Evolutionary conservation across 2,329 filamentous ascomycete species (phyloP), one percentile per base, ranked within the genome.

Genomic region (Trichophyton simii): DNA sequence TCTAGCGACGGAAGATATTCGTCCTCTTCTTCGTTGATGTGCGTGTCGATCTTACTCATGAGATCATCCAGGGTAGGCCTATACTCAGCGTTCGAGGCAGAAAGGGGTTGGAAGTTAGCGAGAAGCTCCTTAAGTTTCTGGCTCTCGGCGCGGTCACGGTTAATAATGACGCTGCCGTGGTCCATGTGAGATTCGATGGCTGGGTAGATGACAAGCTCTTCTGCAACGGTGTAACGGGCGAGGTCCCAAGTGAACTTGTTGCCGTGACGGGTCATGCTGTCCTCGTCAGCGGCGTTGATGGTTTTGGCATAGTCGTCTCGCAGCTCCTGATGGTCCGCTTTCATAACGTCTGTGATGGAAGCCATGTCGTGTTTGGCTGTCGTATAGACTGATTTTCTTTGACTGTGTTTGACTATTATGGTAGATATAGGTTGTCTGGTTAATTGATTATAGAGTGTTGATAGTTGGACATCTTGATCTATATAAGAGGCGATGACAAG

Each of bases 201-300:
- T 0, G 82, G 81, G 63, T 83, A 83, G 0, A 83, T 72, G 8
- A 83, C 72, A 60, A 82, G 67, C 64, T 82, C 80, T 63, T 82
- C 79, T 7, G 75, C 78, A 58, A 81, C 73, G 0, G 77, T 74
- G 66, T 82, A 79, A 8, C 79, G 77, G 28, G 79, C 77, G 0
- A 82, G 71, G 62, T 80, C 78, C 80, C 80, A 81, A 13, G 75
- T 77, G 63, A 82, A 79, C 62, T 79, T 75, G 60, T 82, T 82
- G 61, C 78, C 75, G 62, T 72, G 80, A 11, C 76, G 73, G 4
- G 70, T 71, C 60, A 76, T 73, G 28, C 76, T 72, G 36, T 80
- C 78, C 36, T 67, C 65, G 58, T 80, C 74, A 15, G 66, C 67
- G 3, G 75, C 70, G 46, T 73, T 71, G 62, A 77, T 64, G 41